Conservation (phyloP, 345 rosid genomes). For the Pistacia integerrima region DNA sequence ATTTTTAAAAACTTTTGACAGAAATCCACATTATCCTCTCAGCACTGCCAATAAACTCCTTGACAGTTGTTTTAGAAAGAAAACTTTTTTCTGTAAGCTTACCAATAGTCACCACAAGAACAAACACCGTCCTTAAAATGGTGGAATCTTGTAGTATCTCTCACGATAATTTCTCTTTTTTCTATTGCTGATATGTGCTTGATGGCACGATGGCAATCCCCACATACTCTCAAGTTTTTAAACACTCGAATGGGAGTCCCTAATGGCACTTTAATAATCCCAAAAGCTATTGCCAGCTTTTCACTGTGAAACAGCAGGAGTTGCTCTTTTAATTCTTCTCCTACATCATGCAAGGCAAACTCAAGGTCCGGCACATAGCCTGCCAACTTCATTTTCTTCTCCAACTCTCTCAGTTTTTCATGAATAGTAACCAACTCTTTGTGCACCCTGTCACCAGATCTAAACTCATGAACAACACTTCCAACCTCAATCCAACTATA, state of each 20-base stretch:
- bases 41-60: not conserved
- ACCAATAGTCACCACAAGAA: slow-evolving; percentile 92
- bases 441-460: slow-evolving; percentile 65
- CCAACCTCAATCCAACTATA: slow-evolving; percentile 73
- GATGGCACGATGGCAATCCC: slow-evolving; percentile 75
- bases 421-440: slow-evolving; percentile 58
- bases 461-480: slow-evolving; percentile 52
- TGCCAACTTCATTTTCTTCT: slow-evolving; percentile 67
- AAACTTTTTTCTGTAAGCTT: slow-evolving; percentile 1
- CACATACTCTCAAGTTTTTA: slow-evolving; percentile 85
- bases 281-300: slow-evolving; percentile 79
- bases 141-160: slow-evolving; percentile 82
- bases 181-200: slow-evolving; percentile 72
- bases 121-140: slow-evolving; percentile 78
- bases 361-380: slow-evolving; percentile 84
- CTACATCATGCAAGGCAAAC: slow-evolving; percentile 76
- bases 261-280: slow-evolving; percentile 55
- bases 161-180: slow-evolving; percentile 64
- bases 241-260: slow-evolving; percentile 60
- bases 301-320: slow-evolving; percentile 81
- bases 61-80: not conserved
- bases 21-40: not conserved
- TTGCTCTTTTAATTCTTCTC: slow-evolving; percentile 63
- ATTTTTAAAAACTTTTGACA: not conserved
- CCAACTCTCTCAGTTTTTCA: slow-evolving; percentile 58